These are phyloP conservation scores for Neurospora intermedia DNA, from an alignment of 495 filamentous ascomycete genomes.

Conservation along the genomic window DNA sequence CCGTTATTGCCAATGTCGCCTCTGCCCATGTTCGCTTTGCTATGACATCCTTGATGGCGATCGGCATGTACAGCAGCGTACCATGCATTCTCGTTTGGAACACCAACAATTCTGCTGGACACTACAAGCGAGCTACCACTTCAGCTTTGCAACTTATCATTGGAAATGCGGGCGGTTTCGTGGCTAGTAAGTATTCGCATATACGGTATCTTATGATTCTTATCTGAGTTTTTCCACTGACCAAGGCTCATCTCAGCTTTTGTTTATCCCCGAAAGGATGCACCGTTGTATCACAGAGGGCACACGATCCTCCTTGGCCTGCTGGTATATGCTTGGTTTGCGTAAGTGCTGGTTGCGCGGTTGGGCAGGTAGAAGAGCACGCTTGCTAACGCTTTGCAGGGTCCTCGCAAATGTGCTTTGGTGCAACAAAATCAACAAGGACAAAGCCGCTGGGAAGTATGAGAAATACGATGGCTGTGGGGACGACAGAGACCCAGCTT, in stretches of 20 bases:
- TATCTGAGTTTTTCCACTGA: not conserved
- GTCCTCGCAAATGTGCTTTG: constrained; percentile 54
- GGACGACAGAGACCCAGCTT: constrained; percentile 57
- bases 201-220: not conserved
- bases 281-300: constrained; percentile 38
- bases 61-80: constrained; percentile 67
- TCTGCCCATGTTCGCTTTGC: constrained; percentile 56
- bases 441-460: constrained; percentile 54
- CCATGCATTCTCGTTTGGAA: constrained; percentile 67
- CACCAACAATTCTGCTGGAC: constrained; percentile 36
- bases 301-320: constrained; percentile 50
- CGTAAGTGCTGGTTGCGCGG: constrained; percentile 36
- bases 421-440: constrained; percentile 54
- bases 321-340: constrained; percentile 51
- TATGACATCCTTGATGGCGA: constrained; percentile 61
- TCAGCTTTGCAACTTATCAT: constrained; percentile 37
- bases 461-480: constrained; percentile 44
- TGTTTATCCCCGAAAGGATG: constrained; percentile 44
- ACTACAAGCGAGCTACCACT: constrained; percentile 35
- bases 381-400: constrained; percentile 25
- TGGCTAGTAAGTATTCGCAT: constrained; percentile 22
- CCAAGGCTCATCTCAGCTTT: constrained; percentile 28
- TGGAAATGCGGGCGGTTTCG: constrained; percentile 40
- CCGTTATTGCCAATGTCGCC: constrained; percentile 16
- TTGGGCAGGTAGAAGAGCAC: not conserved